Conservation (phyloP, 1,284 basidiomycete genomes). For the Ceratobasidium sp. region DNA sequence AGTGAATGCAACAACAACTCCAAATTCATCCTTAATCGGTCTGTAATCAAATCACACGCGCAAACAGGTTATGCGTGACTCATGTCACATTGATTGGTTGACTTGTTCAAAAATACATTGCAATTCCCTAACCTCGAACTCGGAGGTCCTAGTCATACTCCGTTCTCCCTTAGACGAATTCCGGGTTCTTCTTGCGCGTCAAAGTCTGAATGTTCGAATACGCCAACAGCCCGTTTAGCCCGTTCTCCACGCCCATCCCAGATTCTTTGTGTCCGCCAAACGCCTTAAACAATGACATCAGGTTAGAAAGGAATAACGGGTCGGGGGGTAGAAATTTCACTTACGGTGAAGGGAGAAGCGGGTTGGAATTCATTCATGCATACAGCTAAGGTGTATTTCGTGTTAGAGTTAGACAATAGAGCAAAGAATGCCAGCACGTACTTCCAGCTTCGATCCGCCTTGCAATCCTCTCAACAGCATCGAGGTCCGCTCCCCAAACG, state of each 20-base stretch:
- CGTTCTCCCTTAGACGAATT: not conserved
- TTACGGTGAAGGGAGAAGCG: slow-evolving; percentile 19
- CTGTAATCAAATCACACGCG: too few relatives aligned
- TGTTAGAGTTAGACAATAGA: not conserved
- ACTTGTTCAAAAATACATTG: too few relatives aligned
- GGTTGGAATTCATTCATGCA: slow-evolving; percentile 17
- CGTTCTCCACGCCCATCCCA: slow-evolving; percentile 28
- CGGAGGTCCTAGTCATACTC: too few relatives aligned
- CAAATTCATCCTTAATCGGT: too few relatives aligned
- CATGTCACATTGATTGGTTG: too few relatives aligned
- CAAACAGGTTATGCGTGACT: too few relatives aligned
- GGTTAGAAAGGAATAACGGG: not conserved
- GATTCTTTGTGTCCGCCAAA: slow-evolving; percentile 36
- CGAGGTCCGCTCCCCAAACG: slow-evolving; percentile 33
- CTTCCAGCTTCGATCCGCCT: slow-evolving; percentile 33
- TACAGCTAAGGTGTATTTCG: slow-evolving; percentile 1
- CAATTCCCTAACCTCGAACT: too few relatives aligned
- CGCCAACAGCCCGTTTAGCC: slow-evolving; percentile 5
- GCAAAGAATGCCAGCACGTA: not conserved
- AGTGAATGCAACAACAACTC: too few relatives aligned
- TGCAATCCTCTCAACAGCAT: slow-evolving; percentile 29
- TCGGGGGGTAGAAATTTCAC: too few relatives aligned
- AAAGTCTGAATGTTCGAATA: slow-evolving; percentile 35
- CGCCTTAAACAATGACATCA: not conserved
- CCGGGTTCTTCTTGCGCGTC: slow-evolving; percentile 18